Evolutionary conservation across 2,329 filamentous ascomycete genomes (phyloP), one percentile per base, ranked within the genome.

Genomic region (Chaetothyriales sp.): DNA sequence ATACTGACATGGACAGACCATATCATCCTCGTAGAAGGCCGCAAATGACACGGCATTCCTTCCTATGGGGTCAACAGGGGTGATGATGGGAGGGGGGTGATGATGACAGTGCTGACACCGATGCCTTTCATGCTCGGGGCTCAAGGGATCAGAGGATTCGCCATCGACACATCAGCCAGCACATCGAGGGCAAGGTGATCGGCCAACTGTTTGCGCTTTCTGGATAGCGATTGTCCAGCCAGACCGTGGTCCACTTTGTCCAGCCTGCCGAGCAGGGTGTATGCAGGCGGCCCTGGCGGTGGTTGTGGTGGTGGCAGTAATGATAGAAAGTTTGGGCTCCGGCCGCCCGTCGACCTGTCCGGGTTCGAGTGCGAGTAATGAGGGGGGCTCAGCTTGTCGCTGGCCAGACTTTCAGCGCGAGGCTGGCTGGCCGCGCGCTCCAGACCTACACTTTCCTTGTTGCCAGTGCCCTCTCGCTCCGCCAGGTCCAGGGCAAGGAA

Each of bases 1-100:
- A 25, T 67, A 80, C 78, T 10, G 70, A 70, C 8, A 74, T 77
- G 63, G 22, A 77, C 78, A 10, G 81, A 82, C 68, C 79, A 82
- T 65, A 76, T 83, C 56, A 73, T 82, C 49, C 82, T 82, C 78
- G 77, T 82, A 2, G 79, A 82, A 61, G 79, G 78, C 47, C 69
- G 79, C 62, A 80, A 79, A 63, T 80, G 55, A 62, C 39, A 25
- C 22, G 6, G 22, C 22, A 3, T 25, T 25, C 6, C 6, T 3
- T 3, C 3, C 3, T 6, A 25, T 25, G 22, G 22, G 22, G 22
- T 25, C 22, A 6, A 25, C 22, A 25, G n/a, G n/a, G n/a, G 22
- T 25, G 22, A 6, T 25, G 22, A 25, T 25, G 22, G 22, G 22
- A 25, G 36, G 15, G 42, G 42, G 15, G 42, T 19, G 42, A 8